These are phyloP conservation scores for Epichloe festucae DNA, from an alignment of 2,329 filamentous ascomycete species.

Conservation along the genomic window DNA sequence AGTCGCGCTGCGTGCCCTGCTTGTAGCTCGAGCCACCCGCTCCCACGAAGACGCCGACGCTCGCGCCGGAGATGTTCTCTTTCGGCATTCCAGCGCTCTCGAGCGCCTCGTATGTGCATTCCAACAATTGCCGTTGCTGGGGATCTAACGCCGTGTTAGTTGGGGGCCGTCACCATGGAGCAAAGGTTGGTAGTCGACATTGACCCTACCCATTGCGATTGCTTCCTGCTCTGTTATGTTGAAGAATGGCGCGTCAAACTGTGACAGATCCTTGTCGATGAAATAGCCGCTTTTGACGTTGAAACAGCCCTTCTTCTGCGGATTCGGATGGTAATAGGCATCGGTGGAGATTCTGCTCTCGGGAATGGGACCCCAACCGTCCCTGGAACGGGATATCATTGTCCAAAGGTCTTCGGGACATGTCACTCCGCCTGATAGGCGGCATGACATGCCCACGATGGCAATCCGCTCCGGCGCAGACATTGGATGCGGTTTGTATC, in stretches of 20 bases:
- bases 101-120: constrained; percentile 39
- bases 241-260: constrained; percentile 41
- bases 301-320: constrained; percentile 24
- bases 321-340: constrained; percentile 28
- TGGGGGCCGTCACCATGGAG: too few species aligned
- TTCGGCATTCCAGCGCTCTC: constrained; percentile 38
- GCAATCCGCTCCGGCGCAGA: constrained; percentile 7
- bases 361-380: constrained; percentile 2
- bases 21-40: constrained; percentile 21
- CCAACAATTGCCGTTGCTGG: constrained; percentile 37
- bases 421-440: constrained; percentile 9
- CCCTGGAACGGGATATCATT: constrained; percentile 1
- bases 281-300: constrained; percentile 26
- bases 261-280: constrained; percentile 31
- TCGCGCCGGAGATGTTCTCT: constrained; percentile 31
- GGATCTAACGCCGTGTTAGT: constrained; percentile 24
- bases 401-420: constrained; percentile 11
- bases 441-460: constrained; percentile 12
- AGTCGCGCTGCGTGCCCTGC: constrained; percentile 28
- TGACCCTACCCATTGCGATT: constrained; percentile 25
- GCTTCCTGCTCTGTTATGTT: constrained; percentile 36
- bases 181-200: too few species aligned
- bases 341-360: constrained; percentile 4
- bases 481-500: not conserved
- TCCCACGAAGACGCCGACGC: constrained; percentile 38